These are phyloP conservation scores for Diplodia corticola DNA, from an alignment of 2,329 filamentous ascomycete species.

Conservation along the genomic window DNA sequence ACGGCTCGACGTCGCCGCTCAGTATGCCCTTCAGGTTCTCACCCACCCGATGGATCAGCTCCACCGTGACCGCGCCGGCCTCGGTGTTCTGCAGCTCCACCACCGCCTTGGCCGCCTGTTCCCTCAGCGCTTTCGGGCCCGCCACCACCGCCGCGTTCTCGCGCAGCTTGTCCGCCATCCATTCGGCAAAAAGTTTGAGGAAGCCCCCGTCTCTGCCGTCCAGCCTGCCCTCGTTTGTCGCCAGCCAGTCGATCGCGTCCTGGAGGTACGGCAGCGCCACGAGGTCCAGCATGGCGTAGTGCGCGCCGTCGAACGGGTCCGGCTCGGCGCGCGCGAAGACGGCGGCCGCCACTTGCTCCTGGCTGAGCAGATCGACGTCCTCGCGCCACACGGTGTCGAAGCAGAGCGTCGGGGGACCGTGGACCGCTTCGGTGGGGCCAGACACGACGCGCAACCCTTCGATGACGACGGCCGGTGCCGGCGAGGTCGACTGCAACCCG, in stretches of 20 bases:
- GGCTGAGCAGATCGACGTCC: neutral
- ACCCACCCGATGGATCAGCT: neutral
- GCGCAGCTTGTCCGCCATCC: slow-evolving; percentile 3
- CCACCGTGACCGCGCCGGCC: neutral
- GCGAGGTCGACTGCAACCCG: neutral
- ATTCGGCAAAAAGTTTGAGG: neutral
- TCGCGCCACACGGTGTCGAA: neutral
- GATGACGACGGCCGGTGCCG: neutral
- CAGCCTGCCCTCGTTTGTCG: neutral
- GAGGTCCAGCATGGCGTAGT: neutral
- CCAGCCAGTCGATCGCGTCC: neutral
- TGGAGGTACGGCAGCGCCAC: neutral
- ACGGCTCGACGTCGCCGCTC: neutral
- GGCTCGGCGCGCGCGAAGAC: neutral
- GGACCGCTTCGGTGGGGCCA: too few relatives aligned
- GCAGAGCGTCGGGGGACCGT: neutral
- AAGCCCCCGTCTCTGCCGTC: neutral
- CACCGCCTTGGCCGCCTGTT: neutral
- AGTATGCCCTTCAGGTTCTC: neutral
- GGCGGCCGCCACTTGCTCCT: neutral
- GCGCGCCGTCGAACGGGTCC: neutral
- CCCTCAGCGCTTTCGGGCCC: neutral
- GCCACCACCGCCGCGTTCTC: neutral
- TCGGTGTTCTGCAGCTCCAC: neutral
- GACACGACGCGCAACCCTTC: neutral